Evolutionary conservation across 768 basidiomycete genomes (phyloP).

Genomic region (Tephrocybe sp.): DNA sequence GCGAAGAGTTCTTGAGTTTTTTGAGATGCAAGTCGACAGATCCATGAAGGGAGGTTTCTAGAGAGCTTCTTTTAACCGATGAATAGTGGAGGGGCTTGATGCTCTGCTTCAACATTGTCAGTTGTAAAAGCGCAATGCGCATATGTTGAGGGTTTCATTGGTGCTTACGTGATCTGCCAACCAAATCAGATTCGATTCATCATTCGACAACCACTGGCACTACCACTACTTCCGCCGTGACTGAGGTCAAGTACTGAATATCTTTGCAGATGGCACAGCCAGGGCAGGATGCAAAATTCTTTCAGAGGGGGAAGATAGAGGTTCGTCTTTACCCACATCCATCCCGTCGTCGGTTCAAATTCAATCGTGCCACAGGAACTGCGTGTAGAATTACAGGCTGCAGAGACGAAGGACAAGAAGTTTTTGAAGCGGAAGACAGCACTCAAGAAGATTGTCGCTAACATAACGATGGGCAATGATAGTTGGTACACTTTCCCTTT

Average conservation of each 20-base stretch:
- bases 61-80: slow-evolving; percentile 21
- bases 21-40: slow-evolving; percentile 60
- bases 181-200: background rate
- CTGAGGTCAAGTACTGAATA: too few relatives aligned
- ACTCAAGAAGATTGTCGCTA: slow-evolving; percentile 96
- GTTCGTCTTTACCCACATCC: slow-evolving; percentile 35
- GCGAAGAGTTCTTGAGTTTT: slow-evolving; percentile 53
- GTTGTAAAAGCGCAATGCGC: too few relatives aligned
- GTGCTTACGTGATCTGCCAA: slow-evolving; percentile 7
- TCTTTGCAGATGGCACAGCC: slow-evolving; percentile 48
- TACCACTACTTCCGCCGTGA: background rate
- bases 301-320: slow-evolving; percentile 90
- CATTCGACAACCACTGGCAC: background rate
- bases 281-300: slow-evolving; percentile 91
- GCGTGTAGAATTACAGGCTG: slow-evolving; percentile 86
- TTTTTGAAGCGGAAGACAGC: slow-evolving; percentile 91
- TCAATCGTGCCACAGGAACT: slow-evolving; percentile 66
- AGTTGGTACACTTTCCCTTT: slow-evolving; percentile 60
- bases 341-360: background rate
- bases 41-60: slow-evolving; percentile 32
- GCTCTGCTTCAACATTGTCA: slow-evolving; percentile 10
- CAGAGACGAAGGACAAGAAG: slow-evolving; percentile 96
- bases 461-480: slow-evolving; percentile 99
- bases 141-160: background rate
- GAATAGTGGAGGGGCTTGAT: slow-evolving; percentile 2